Evolutionary conservation across 1,139 yeast genomes (phyloP), one percentile per base, ranked within the genome.

Genomic region (Zygosaccharomyces sapae): DNA sequence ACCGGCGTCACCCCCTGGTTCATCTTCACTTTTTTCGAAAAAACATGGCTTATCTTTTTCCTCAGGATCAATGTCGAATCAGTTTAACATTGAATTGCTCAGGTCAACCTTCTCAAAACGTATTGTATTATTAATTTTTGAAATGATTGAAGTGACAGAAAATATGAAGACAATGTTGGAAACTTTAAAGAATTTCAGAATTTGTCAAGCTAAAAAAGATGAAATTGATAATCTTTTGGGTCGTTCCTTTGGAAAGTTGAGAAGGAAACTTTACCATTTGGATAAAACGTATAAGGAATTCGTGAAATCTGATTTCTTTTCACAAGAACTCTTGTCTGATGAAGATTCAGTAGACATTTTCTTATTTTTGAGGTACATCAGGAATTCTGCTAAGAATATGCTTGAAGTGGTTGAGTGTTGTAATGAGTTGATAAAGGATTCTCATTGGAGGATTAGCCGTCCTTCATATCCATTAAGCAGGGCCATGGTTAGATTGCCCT

Each of bases 381-480:
- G 74, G 49, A 72, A 69, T 47, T 55, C 70, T 2, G 69, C 74
- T 1, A 66, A 67, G 22, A 53, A 61, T 49, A 42, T 69, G 24
- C 43, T 68, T 1, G 45, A 54, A 2, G 56, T 66, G 0, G 44
- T 34, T 12, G 10, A 43, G 22, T 30, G 41, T 31, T 47, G 60
- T n/a, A n/a, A 41, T 5, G 48, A 46, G 6, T 37, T 66, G 4
- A 55, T 58, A 19, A 33, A 49, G 2, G 55, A 56, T 13, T 51
- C 66, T 3, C 55, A 49, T 31, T 69, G 72, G 73, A 60, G 59
- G 40, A 9, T 72, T 1, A 54, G 61, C 6, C 49, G 59, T 2
- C 74, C 76, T 1, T 62, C 62, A 20, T 73, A 75, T 50, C 75
- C 79, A 1, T 49, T 71, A 4, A 41, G 55, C 3, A 62, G 76